Evolutionary conservation across 139 green algal genomes (phyloP).

Genomic region (Asterochloris sp.): DNA sequence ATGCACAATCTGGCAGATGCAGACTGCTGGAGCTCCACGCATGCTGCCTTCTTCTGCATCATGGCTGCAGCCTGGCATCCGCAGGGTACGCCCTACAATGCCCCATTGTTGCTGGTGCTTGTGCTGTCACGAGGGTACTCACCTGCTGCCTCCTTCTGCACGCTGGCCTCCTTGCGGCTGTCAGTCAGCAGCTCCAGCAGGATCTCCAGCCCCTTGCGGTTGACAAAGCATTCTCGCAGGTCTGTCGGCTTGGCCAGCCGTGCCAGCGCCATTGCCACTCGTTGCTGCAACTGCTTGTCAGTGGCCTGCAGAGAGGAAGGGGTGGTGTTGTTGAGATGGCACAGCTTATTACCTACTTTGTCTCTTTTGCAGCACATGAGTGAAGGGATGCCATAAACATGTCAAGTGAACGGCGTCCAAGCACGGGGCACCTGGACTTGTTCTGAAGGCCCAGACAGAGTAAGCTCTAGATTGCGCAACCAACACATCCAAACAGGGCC

Average conservation of each 20-base stretch:
- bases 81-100: too few species aligned
- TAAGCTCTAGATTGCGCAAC: too few species aligned
- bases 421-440: too few species aligned
- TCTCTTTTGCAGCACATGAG: too few species aligned
- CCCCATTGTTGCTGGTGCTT: too few species aligned
- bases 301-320: conserved; percentile 6
- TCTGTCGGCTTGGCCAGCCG: conserved; percentile 67
- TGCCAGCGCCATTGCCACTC: conserved; percentile 76
- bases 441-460: too few species aligned
- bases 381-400: neutral
- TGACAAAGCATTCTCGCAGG: conserved; percentile 72
- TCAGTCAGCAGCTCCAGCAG: conserved; percentile 82
- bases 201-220: conserved; percentile 75
- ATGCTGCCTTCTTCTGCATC: too few species aligned
- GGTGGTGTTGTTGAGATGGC: neutral
- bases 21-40: too few species aligned
- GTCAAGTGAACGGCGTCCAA: too few species aligned
- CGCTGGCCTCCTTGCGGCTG: neutral
- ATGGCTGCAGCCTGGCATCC: too few species aligned
- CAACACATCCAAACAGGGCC: too few species aligned
- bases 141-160: conserved; percentile 34
- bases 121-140: neutral
- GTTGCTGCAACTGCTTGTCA: conserved; percentile 46
- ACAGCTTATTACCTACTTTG: neutral
- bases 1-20: too few species aligned